Conservation (phyloP, 176 grass and related monocot species). For the Neostapfia colusana region DNA sequence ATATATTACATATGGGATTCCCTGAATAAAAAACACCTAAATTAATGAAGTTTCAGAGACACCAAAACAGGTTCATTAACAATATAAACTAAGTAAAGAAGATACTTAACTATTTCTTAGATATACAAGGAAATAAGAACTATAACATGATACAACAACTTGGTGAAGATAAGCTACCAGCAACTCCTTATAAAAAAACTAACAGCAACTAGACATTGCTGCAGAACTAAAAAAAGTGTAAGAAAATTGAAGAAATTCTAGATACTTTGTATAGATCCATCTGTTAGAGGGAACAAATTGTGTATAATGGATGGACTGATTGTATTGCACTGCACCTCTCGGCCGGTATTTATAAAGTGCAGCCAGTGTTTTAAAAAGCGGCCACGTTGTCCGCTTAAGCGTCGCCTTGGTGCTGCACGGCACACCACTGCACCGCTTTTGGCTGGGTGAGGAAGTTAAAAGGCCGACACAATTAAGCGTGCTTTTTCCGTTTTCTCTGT, state of each 20-base stretch:
- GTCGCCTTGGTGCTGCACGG: too few species aligned
- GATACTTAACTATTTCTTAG: not conserved
- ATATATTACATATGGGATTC: conserved; percentile 97
- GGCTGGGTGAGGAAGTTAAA: too few species aligned
- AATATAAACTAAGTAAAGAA: conserved; percentile 5
- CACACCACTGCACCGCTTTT: too few species aligned
- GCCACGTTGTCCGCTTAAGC: too few species aligned
- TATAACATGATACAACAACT: not conserved
- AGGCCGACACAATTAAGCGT: too few species aligned
- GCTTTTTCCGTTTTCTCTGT: too few species aligned
- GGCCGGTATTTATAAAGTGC: too few species aligned
- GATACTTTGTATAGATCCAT: conserved; percentile 23
- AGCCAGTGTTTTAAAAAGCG: too few species aligned
- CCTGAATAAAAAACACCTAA: conserved; percentile 55
- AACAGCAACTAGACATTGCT: not conserved
- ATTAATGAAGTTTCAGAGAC: conserved; percentile 19
- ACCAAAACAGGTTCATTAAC: not conserved
- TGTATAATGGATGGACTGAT: too few species aligned
- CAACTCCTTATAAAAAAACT: too few species aligned
- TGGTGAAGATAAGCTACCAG: not conserved
- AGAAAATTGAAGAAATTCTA: not conserved
- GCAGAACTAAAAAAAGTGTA: not conserved
- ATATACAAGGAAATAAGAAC: not conserved
- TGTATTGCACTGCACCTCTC: too few species aligned
- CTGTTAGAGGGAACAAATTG: too few species aligned